Percentiles rank a stretch among this genome's conserved stretches.
These are phyloP conservation scores for Didymellaceae sp. DNA, from an alignment of 2,329 filamentous ascomycete species.

Conservation along the genomic window DNA sequence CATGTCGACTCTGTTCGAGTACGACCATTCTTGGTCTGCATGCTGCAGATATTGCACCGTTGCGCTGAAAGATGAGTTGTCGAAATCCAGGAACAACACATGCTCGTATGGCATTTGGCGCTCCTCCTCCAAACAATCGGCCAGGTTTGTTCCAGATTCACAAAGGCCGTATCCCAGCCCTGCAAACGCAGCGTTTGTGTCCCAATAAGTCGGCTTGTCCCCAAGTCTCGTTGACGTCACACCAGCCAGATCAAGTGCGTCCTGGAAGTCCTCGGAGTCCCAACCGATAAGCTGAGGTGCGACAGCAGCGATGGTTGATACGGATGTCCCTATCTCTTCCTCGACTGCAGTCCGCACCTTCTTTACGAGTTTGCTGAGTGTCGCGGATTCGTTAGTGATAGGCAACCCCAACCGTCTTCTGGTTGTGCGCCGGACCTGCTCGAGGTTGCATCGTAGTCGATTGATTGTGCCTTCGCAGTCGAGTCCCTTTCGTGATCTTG, in stretches of 20 bases:
- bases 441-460: conserved; percentile 8
- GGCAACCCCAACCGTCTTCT: conserved; percentile 21
- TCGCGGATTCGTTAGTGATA: conserved; percentile 21
- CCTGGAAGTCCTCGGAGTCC: conserved; percentile 22
- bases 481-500: conserved; percentile 10
- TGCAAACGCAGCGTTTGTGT: conserved; percentile 31
- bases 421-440: conserved; percentile 11
- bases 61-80: conserved; percentile 34
- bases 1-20: conserved; percentile 15
- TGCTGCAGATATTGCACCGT: conserved; percentile 23
- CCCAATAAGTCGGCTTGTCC: conserved; percentile 16
- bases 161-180: conserved; percentile 27
- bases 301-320: conserved; percentile 26
- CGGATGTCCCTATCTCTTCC: conserved; percentile 16
- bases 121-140: conserved; percentile 15
- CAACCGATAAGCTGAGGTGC: conserved; percentile 23
- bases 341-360: conserved; percentile 25
- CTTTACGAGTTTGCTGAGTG: conserved; percentile 25
- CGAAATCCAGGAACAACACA: conserved; percentile 36
- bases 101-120: conserved; percentile 16
- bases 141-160: conserved; percentile 9
- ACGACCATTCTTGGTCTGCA: conserved; percentile 12
- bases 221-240: conserved; percentile 16
- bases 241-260: conserved; percentile 25
- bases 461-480: conserved; percentile 14